Percentiles rank a stretch among this genome's conserved stretches.
Conservation (phyloP, 2,329 filamentous ascomycete species). For the Colletotrichum gloeosporioides region DNA sequence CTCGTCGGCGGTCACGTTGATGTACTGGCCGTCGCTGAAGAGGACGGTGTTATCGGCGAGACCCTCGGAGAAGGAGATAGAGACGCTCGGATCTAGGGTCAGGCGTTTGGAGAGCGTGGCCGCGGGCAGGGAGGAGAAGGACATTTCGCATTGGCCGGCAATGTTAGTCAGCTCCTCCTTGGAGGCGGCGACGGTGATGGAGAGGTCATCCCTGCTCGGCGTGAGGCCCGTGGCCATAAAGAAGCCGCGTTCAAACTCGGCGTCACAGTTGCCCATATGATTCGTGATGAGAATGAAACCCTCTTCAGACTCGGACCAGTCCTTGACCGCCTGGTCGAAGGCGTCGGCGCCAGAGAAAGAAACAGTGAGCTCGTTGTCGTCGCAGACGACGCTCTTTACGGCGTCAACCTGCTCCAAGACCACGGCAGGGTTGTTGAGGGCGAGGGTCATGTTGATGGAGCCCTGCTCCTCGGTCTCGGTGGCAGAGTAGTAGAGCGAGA, state of each 20-base stretch:
- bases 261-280: conserved; percentile 44
- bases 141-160: conserved; percentile 32
- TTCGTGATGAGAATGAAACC: conserved; percentile 46
- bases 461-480: conserved; percentile 16
- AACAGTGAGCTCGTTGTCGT: conserved; percentile 21
- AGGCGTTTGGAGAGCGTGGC: conserved; percentile 28
- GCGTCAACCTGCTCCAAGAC: conserved; percentile 25
- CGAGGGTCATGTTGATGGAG: conserved; percentile 26
- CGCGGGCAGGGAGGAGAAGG: conserved; percentile 30
- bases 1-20: conserved; percentile 38
- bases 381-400: conserved; percentile 18
- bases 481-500: conserved; percentile 23
- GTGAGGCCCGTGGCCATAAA: conserved; percentile 36
- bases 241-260: conserved; percentile 42
- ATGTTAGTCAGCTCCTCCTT: conserved; percentile 37
- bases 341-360: conserved; percentile 19
- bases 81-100: conserved; percentile 28
- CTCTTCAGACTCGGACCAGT: conserved; percentile 21
- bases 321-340: conserved; percentile 22
- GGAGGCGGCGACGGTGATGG: conserved; percentile 34
- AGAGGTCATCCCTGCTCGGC: conserved; percentile 29
- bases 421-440: conserved; percentile 25
- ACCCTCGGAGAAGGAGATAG: conserved; percentile 23
- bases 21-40: conserved; percentile 32
- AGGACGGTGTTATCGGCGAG: conserved; percentile 31